Conservation (phyloP, 2,329 filamentous ascomycete genomes). For the Curvularia lunata region DNA sequence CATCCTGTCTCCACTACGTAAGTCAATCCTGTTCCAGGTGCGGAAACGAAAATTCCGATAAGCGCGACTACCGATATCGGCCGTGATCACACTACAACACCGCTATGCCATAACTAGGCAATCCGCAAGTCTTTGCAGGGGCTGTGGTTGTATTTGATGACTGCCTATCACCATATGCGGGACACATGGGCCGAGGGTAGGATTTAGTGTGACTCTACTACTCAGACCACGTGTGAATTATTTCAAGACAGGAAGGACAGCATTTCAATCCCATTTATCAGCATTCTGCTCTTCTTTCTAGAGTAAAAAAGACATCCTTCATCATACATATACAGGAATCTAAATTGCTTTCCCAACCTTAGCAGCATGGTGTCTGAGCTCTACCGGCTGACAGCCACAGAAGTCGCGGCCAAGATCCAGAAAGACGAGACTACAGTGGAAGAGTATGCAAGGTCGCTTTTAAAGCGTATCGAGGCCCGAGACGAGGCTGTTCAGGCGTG, state of each 20-base stretch:
- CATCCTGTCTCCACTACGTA: neutral
- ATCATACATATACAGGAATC: neutral
- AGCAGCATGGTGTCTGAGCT: conserved; percentile 13
- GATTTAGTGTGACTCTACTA: neutral
- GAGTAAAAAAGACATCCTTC: neutral
- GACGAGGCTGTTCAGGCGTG: conserved; percentile 39
- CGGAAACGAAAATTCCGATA: conserved; percentile 5
- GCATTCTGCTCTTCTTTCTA: neutral
- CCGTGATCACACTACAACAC: neutral
- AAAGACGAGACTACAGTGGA: conserved; percentile 35
- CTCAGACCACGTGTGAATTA: neutral
- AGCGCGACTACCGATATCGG: conserved; percentile 10
- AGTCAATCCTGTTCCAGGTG: neutral
- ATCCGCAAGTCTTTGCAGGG: conserved; percentile 1
- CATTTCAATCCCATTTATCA: neutral
- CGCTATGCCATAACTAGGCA: conserved; percentile 4
- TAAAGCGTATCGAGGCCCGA: conserved; percentile 35
- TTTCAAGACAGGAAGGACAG: neutral
- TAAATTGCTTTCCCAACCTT: neutral
- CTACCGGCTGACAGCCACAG: conserved; percentile 32
- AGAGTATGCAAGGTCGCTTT: conserved; percentile 38
- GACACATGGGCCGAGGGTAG: neutral
- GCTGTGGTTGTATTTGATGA: neutral
- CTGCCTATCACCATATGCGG: conserved; percentile 6
- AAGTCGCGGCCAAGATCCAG: conserved; percentile 32